Conservation (phyloP, 495 filamentous ascomycete species). For the Penicillium crystallinum region DNA sequence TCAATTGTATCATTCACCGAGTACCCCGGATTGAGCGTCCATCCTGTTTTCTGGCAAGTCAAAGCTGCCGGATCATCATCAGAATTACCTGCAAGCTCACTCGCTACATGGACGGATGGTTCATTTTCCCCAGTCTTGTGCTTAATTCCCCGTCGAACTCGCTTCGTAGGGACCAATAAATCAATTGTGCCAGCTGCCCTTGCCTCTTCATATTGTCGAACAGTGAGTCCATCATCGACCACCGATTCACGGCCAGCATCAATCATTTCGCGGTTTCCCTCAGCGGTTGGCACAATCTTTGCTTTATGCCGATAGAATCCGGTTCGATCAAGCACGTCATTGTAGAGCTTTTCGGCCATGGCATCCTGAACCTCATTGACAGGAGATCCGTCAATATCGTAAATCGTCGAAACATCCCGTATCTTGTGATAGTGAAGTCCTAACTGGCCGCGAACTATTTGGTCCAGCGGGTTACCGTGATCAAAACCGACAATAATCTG, state of each 20-base stretch:
- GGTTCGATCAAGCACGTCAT: conserved; percentile 86
- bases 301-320: conserved; percentile 80
- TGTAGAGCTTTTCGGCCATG: conserved; percentile 84
- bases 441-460: conserved; percentile 85
- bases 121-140: conserved; percentile 43
- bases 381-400: conserved; percentile 77
- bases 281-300: conserved; percentile 60
- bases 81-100: conserved; percentile 50
- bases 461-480: conserved; percentile 86
- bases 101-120: conserved; percentile 40
- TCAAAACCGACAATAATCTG: conserved; percentile 98
- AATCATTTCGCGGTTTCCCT: conserved; percentile 81
- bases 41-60: conserved; percentile 74
- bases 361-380: conserved; percentile 77
- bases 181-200: conserved; percentile 41
- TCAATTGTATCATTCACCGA: conserved; percentile 63
- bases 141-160: conserved; percentile 39
- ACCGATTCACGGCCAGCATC: conserved; percentile 73
- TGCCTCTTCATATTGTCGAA: conserved; percentile 63
- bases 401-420: conserved; percentile 80
- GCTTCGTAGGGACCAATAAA: conserved; percentile 36
- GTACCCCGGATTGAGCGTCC: conserved; percentile 64
- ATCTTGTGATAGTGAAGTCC: conserved; percentile 80
- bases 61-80: conserved; percentile 61
- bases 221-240: conserved; percentile 63